Percentiles rank a stretch among this genome's conserved stretches.
phyloP scores from a whole-genome alignment of 192 early-diverging fungal genomes.

The Backusella circina region DNA sequence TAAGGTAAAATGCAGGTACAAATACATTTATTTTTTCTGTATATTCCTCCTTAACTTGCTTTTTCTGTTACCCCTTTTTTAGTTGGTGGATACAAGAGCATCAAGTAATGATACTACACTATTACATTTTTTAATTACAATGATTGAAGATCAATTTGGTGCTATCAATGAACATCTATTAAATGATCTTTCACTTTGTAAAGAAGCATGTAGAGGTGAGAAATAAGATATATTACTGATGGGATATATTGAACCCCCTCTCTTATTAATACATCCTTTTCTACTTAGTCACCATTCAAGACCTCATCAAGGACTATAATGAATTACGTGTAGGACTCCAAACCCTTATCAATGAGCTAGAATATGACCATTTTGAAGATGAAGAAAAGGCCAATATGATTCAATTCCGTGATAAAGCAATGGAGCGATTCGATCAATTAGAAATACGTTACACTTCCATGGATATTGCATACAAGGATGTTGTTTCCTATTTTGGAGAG shows the following conservation, averaged over 20 bases:
- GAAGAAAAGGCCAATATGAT: slow-evolving; percentile 55
- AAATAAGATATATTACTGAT: background rate
- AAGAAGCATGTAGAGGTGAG: slow-evolving; percentile 66
- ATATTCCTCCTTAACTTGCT: background rate
- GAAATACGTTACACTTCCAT: slow-evolving; percentile 59
- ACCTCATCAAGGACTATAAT: slow-evolving; percentile 49
- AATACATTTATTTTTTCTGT: background rate
- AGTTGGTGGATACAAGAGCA: slow-evolving; percentile 81
- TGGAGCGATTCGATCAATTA: slow-evolving; percentile 57
- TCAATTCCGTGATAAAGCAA: slow-evolving; percentile 59
- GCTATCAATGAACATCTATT: slow-evolving; percentile 52
- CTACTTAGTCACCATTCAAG: slow-evolving; percentile 52
- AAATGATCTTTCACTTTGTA: slow-evolving; percentile 63
- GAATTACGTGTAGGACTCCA: slow-evolving; percentile 40
- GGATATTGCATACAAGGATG: slow-evolving; percentile 67
- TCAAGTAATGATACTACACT: slow-evolving; percentile 60
- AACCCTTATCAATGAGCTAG: slow-evolving; percentile 43
- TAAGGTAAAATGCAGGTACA: slow-evolving; percentile 39
- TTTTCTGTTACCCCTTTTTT: background rate
- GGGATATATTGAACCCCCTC: background rate
- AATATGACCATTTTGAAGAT: slow-evolving; percentile 33
- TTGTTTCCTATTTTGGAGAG: slow-evolving; percentile 70
- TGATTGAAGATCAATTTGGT: slow-evolving; percentile 63
- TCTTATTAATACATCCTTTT: background rate
- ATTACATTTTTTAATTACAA: slow-evolving; percentile 70